phyloP scores from a whole-genome alignment of 495 filamentous ascomycete species.

The Hypoxylon rickii region DNA sequence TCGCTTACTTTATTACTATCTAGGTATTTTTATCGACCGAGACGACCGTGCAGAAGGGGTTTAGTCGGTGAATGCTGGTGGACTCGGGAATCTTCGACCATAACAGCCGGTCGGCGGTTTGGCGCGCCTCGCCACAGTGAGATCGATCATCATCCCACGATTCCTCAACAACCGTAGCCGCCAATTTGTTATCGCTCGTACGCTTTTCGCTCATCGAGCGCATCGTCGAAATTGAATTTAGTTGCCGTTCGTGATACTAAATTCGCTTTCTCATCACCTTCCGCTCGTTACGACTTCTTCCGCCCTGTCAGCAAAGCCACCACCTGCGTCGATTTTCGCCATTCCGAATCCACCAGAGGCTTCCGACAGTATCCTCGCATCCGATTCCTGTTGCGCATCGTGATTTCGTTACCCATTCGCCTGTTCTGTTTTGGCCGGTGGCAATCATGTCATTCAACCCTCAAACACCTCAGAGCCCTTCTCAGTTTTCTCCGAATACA shows the following conservation, averaged over 20 bases:
- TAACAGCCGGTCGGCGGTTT: conserved; percentile 44
- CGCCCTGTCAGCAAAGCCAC: conserved; percentile 12
- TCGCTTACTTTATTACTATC: conserved; percentile 3
- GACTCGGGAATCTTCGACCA: conserved; percentile 33
- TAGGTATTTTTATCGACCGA: conserved; percentile 13
- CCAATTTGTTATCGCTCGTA: too few relatives aligned
- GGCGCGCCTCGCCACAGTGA: conserved; percentile 47
- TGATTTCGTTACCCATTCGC: conserved; percentile 12
- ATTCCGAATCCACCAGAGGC: background rate
- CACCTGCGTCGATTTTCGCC: conserved; percentile 14
- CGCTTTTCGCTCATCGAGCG: conserved; percentile 32
- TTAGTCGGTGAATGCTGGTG: conserved; percentile 37
- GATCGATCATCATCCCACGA: conserved; percentile 32
- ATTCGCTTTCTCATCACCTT: conserved; percentile 8
- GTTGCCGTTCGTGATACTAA: conserved; percentile 4
- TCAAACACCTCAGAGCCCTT: conserved; percentile 64
- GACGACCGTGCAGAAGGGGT: conserved; percentile 18
- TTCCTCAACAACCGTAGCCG: conserved; percentile 17
- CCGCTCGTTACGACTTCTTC: conserved; percentile 16
- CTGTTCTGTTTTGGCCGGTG: conserved; percentile 35
- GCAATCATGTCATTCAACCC: conserved; percentile 61
- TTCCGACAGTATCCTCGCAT: conserved; percentile 11
- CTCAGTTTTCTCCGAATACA: conserved; percentile 54
- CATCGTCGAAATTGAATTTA: conserved; percentile 26
- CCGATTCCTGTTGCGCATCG: conserved; percentile 15